These are phyloP conservation scores for Cardiosporidium cionae DNA, from an alignment of 169 alveolate genomes.

Conservation along the genomic window DNA sequence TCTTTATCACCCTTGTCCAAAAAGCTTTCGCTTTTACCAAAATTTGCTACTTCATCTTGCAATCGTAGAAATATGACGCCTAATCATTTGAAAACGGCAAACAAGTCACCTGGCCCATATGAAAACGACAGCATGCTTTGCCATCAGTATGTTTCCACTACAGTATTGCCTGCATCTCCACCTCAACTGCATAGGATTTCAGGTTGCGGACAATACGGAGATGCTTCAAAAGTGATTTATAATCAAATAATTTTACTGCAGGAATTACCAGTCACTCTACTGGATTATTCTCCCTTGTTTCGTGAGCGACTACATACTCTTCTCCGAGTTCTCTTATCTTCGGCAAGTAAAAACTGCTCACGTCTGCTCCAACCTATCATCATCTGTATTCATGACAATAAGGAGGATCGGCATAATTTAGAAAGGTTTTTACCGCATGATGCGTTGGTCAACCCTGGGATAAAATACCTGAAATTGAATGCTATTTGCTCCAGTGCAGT, in stretches of 20 bases:
- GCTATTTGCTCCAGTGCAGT: background rate
- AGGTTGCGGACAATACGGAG: background rate
- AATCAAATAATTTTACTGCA: background rate
- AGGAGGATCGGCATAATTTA: background rate
- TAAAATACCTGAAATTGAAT: background rate
- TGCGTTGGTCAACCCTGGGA: background rate
- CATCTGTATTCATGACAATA: background rate
- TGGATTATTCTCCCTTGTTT: background rate
- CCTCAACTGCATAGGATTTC: background rate
- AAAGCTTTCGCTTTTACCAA: too few relatives aligned
- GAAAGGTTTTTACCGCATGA: background rate
- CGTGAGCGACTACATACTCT: background rate
- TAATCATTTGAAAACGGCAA: too few relatives aligned
- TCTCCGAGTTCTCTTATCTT: background rate
- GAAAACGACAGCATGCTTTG: too few relatives aligned
- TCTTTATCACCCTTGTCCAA: too few relatives aligned
- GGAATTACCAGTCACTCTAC: background rate
- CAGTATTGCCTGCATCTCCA: background rate
- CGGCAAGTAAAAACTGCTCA: too few relatives aligned
- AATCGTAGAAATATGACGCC: too few relatives aligned
- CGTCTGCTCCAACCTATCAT: background rate
- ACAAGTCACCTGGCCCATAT: too few relatives aligned
- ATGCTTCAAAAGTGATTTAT: background rate
- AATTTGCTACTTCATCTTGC: too few relatives aligned
- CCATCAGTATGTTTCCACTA: background rate